Percentiles rank a stretch among this genome's conserved stretches.
Conservation (phyloP, 1,284 basidiomycete genomes). For the Hortiboletus rubellus region DNA sequence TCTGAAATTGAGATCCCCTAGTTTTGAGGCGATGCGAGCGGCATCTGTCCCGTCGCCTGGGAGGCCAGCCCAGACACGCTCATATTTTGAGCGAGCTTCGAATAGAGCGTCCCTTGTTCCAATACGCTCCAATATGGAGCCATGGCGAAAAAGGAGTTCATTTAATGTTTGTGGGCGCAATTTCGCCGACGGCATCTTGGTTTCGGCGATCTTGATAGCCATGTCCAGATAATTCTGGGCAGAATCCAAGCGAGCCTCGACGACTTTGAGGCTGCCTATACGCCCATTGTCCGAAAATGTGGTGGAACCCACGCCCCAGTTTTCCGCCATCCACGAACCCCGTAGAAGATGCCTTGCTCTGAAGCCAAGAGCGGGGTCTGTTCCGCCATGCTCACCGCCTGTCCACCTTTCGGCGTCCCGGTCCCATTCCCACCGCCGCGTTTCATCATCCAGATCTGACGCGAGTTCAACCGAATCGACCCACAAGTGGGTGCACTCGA, state of each 20-base stretch:
- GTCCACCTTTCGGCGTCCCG: conserved; percentile 72
- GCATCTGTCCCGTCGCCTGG: conserved; percentile 44
- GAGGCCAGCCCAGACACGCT: conserved; percentile 58
- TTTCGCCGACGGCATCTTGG: conserved; percentile 36
- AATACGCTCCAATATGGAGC: conserved; percentile 66
- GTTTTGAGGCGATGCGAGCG: conserved; percentile 60
- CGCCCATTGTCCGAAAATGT: conserved; percentile 40
- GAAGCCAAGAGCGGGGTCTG: conserved; percentile 69
- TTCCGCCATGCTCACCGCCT: conserved; percentile 68
- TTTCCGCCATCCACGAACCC: conserved; percentile 74
- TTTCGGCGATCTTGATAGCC: conserved; percentile 51
- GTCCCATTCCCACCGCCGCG: conserved; percentile 71
- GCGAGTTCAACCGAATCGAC: conserved; percentile 65
- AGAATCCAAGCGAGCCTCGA: conserved; percentile 54
- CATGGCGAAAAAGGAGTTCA: conserved; percentile 64
- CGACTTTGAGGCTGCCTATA: conserved; percentile 42
- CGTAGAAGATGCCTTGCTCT: conserved; percentile 67
- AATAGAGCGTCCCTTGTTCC: conserved; percentile 55
- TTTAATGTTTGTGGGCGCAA: conserved; percentile 54
- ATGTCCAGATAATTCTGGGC: conserved; percentile 57
- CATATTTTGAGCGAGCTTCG: conserved; percentile 62
- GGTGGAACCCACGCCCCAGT: conserved; percentile 64
- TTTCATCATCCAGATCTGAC: conserved; percentile 54
- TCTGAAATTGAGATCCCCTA: conserved; percentile 62
- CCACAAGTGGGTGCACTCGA: conserved; percentile 67